Evolutionary conservation across 495 filamentous ascomycete genomes (phyloP).

Genomic region (Penicillium waksmanii): DNA sequence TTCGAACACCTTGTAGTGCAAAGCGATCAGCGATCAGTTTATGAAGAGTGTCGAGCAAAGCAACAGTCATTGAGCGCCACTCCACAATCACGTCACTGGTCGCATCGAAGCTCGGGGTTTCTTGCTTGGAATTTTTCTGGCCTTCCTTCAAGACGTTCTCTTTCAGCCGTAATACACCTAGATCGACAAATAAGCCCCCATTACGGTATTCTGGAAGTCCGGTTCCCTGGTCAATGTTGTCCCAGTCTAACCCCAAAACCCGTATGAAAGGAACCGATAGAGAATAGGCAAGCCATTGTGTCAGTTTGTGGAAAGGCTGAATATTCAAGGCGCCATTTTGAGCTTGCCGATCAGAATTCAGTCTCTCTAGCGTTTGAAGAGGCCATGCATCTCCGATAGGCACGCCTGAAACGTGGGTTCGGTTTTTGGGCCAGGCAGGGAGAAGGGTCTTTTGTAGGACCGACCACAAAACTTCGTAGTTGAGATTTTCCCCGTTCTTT

Average conservation of each 20-base stretch:
- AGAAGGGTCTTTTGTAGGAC: slow-evolving; percentile 54
- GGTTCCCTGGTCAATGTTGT: slow-evolving; percentile 75
- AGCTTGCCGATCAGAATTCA: slow-evolving; percentile 5
- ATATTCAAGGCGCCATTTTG: slow-evolving; percentile 28
- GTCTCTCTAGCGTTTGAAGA: slow-evolving; percentile 29
- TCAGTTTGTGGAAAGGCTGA: slow-evolving; percentile 79
- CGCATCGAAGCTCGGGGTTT: slow-evolving; percentile 77
- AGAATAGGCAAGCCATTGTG: slow-evolving; percentile 89
- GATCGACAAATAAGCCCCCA: slow-evolving; percentile 81
- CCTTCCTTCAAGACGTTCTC: slow-evolving; percentile 60
- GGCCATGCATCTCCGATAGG: slow-evolving; percentile 65
- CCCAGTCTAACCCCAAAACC: slow-evolving; percentile 75
- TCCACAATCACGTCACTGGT: slow-evolving; percentile 86
- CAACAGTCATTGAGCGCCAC: slow-evolving; percentile 82
- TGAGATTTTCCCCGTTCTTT: slow-evolving; percentile 20
- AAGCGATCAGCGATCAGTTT: slow-evolving; percentile 60
- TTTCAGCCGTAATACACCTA: slow-evolving; percentile 80
- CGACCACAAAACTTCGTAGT: slow-evolving; percentile 49
- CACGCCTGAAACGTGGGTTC: slow-evolving; percentile 53
- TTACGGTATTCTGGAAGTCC: slow-evolving; percentile 89
- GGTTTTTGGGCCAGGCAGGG: slow-evolving; percentile 58
- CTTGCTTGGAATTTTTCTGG: slow-evolving; percentile 50
- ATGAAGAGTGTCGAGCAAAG: slow-evolving; percentile 78
- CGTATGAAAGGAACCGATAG: slow-evolving; percentile 85
- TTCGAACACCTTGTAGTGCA: slow-evolving; percentile 55